Evolutionary conservation across 768 basidiomycete species (phyloP).

Genomic region (Psilocybe azurescens): DNA sequence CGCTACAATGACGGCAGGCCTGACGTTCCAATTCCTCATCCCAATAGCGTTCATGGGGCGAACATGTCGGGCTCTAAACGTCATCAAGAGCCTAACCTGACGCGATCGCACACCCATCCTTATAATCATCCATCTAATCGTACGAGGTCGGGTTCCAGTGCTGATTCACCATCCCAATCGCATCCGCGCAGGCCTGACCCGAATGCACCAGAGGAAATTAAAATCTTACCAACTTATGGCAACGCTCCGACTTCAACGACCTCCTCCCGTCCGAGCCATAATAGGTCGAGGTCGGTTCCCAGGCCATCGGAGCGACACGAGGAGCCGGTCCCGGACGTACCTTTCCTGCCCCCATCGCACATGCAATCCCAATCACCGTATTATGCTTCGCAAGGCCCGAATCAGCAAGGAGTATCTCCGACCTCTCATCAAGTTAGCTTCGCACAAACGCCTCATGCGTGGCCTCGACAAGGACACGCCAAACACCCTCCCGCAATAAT

Average conservation of each 20-base stretch:
- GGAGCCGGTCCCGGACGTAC: slow-evolving; percentile 25
- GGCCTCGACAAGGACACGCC: slow-evolving; percentile 28
- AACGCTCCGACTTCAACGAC: slow-evolving; percentile 37
- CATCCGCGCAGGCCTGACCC: slow-evolving; percentile 32
- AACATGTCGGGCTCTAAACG: slow-evolving; percentile 20
- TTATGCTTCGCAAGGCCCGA: slow-evolving; percentile 22
- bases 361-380: slow-evolving; percentile 32
- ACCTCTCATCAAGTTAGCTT: slow-evolving; percentile 34
- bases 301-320: slow-evolving; percentile 37
- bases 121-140: slow-evolving; percentile 40
- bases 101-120: slow-evolving; percentile 28
- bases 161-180: slow-evolving; percentile 32
- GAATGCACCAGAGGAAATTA: slow-evolving; percentile 63
- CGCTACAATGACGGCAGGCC: slow-evolving; percentile 68
- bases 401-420: slow-evolving; percentile 11
- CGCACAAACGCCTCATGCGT: slow-evolving; percentile 29
- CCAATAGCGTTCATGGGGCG: slow-evolving; percentile 18
- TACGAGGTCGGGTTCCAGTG: slow-evolving; percentile 44
- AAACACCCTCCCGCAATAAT: slow-evolving; percentile 60
- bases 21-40: slow-evolving; percentile 66
- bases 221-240: slow-evolving; percentile 58
- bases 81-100: slow-evolving; percentile 23
- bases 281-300: slow-evolving; percentile 53
- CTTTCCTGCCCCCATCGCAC: slow-evolving; percentile 28
- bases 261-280: slow-evolving; percentile 39